Evolutionary conservation across 768 basidiomycete species (phyloP).

Genomic region (Hypholoma fasciculare): DNA sequence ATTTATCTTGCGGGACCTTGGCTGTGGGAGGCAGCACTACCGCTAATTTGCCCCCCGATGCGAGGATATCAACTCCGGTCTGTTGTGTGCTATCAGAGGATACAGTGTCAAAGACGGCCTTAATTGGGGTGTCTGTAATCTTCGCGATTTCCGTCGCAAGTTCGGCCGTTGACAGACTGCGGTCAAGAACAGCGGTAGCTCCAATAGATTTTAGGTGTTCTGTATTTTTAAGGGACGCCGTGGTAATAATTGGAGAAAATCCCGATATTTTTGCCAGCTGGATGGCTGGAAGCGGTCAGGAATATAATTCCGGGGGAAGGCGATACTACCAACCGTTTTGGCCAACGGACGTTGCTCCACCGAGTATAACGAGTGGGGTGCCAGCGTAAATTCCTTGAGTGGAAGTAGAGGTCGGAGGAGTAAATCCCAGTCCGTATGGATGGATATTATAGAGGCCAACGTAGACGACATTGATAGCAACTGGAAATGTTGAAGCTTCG

Average conservation of each 20-base stretch:
- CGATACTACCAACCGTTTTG: slow-evolving; percentile 37
- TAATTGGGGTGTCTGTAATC: slow-evolving; percentile 20
- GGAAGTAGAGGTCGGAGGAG: slow-evolving; percentile 35
- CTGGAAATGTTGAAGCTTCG: slow-evolving; percentile 47
- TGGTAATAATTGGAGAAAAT: slow-evolving; percentile 42
- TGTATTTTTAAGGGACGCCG: slow-evolving; percentile 30
- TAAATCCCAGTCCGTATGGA: slow-evolving; percentile 40
- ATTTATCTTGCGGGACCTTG: slow-evolving; percentile 11
- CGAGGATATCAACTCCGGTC: slow-evolving; percentile 23
- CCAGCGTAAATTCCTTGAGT: slow-evolving; percentile 41
- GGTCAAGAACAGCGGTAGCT: slow-evolving; percentile 39
- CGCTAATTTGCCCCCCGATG: slow-evolving; percentile 10
- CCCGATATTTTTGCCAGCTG: slow-evolving; percentile 41
- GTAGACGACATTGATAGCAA: slow-evolving; percentile 48
- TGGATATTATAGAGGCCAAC: slow-evolving; percentile 44
- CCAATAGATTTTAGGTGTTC: slow-evolving; percentile 34
- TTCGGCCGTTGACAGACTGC: slow-evolving; percentile 12
- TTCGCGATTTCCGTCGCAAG: slow-evolving; percentile 22
- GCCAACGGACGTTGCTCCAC: slow-evolving; percentile 49
- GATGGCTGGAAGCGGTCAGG: slow-evolving; percentile 14
- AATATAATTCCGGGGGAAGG: background rate
- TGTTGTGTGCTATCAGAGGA: slow-evolving; percentile 21
- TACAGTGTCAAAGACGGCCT: slow-evolving; percentile 27
- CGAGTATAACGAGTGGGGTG: slow-evolving; percentile 44
- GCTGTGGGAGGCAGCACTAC: background rate